Percentiles rank a stretch among this genome's conserved stretches.
phyloP scores from a whole-genome alignment of 331 rosid species.

The Phaseolus coccineus region DNA sequence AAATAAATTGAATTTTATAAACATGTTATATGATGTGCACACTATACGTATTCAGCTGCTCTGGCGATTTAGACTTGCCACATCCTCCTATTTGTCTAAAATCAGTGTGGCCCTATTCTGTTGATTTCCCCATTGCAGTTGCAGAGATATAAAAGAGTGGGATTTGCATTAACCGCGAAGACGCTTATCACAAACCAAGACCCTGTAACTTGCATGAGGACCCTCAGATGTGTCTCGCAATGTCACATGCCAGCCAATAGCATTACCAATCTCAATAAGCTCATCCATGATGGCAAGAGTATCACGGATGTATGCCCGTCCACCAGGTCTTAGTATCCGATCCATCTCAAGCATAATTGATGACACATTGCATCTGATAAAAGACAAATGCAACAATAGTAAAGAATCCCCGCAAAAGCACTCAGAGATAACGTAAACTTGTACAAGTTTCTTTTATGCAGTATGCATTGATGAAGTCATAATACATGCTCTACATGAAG shows the following conservation, averaged over 20 bases:
- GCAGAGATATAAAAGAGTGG: constrained; percentile 18
- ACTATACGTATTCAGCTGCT: constrained; percentile 36
- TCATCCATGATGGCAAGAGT: constrained; percentile 79
- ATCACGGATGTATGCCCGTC: constrained; percentile 82
- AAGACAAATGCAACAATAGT: constrained; percentile 23
- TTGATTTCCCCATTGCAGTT: constrained; percentile 13
- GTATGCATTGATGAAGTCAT: not conserved
- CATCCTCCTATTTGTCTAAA: constrained; percentile 32
- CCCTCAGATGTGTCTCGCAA: constrained; percentile 89
- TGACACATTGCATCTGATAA: constrained; percentile 74
- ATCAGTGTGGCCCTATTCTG: constrained; percentile 3
- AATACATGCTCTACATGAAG: constrained; percentile 5
- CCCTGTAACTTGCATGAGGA: constrained; percentile 88
- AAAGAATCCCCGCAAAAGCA: not conserved
- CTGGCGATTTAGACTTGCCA: not conserved
- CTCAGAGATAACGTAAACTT: not conserved
- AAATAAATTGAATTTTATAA: constrained; percentile 43
- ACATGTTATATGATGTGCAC: constrained; percentile 31
- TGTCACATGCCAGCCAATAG: constrained; percentile 77
- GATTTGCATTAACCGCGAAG: constrained; percentile 56
- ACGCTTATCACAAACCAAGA: constrained; percentile 75
- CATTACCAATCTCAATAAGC: constrained; percentile 71
- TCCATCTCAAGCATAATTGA: constrained; percentile 98
- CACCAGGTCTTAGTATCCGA: constrained; percentile 90
- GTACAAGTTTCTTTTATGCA: constrained; percentile 13